Evolutionary conservation across 805 yeast genomes (phyloP).

Genomic region (Babjeviella inositovora): DNA sequence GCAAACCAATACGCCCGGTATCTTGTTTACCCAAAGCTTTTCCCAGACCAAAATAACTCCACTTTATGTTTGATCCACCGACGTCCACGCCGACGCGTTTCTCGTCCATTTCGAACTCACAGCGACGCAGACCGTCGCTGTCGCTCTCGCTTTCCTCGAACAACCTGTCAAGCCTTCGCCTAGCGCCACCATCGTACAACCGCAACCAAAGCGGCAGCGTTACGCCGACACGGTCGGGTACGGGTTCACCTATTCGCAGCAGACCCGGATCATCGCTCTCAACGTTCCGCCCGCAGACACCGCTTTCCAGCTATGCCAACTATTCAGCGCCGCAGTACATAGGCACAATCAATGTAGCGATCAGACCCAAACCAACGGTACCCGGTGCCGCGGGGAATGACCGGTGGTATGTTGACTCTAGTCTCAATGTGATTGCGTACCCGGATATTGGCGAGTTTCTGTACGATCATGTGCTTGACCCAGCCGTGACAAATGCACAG

Average conservation of each 20-base stretch:
- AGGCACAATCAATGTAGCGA: slow-evolving; percentile 63
- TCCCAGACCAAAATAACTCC: too few species aligned
- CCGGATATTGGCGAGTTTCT: slow-evolving; percentile 45
- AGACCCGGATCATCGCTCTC: slow-evolving; percentile 5
- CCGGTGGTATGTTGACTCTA: slow-evolving; percentile 28
- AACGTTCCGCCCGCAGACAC: slow-evolving; percentile 3
- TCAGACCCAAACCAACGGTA: slow-evolving; percentile 54
- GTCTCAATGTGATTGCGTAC: slow-evolving; percentile 20
- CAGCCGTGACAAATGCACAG: slow-evolving; percentile 30
- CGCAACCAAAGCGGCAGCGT: too few species aligned
- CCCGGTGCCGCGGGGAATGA: slow-evolving; percentile 3
- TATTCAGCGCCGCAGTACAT: slow-evolving; percentile 18
- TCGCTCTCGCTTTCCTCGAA: too few species aligned
- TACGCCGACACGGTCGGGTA: too few species aligned
- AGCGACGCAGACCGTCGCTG: too few species aligned
- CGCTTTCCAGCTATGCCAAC: slow-evolving; percentile 4
- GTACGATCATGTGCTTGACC: slow-evolving; percentile 70
- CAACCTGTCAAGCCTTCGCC: too few species aligned
- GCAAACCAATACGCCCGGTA: too few species aligned
- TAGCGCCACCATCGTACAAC: too few species aligned
- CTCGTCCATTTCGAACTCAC: too few species aligned
- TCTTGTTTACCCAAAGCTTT: too few species aligned
- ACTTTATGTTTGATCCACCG: too few species aligned
- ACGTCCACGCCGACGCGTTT: too few species aligned
- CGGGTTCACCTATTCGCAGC: slow-evolving; percentile 2